phyloP scores from a whole-genome alignment of 164 flowering plant species.

The Nelumbo lutea region DNA sequence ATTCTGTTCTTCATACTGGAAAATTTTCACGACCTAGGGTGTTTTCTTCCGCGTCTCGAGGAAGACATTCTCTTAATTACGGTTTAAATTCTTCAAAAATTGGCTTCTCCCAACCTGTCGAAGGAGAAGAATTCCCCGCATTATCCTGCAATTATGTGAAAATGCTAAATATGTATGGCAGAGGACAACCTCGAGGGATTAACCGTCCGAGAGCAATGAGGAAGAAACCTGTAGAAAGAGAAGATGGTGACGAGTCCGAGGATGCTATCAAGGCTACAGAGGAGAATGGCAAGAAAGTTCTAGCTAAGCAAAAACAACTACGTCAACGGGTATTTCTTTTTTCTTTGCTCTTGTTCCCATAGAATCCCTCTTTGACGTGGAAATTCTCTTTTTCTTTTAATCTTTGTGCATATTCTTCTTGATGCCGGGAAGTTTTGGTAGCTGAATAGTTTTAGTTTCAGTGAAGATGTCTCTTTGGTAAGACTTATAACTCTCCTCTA shows the following conservation, averaged over 20 bases:
- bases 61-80: conserved; percentile 18
- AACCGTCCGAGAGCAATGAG: conserved; percentile 26
- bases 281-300: conserved; percentile 82
- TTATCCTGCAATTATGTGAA: conserved; percentile 16
- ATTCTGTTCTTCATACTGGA: conserved; percentile 8
- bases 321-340: conserved; percentile 32
- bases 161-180: conserved; percentile 13
- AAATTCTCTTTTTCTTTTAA: not conserved
- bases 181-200: conserved; percentile 23
- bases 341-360: no score
- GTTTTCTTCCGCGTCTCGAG: conserved; percentile 13
- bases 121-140: conserved; percentile 10
- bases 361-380: not conserved
- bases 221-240: conserved; percentile 26
- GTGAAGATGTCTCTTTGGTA: not conserved
- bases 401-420: not conserved
- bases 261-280: conserved; percentile 64
- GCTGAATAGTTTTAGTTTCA: not conserved
- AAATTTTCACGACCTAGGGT: conserved; percentile 12
- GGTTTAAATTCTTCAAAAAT: conserved; percentile 11
- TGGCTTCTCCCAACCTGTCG: conserved; percentile 9
- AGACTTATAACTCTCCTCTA: not conserved
- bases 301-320: conserved; percentile 66
- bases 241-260: conserved; percentile 32
- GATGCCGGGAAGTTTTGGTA: not conserved